Conservation (phyloP, 805 yeast species). For the Ogataea nakhonphanomensis region DNA sequence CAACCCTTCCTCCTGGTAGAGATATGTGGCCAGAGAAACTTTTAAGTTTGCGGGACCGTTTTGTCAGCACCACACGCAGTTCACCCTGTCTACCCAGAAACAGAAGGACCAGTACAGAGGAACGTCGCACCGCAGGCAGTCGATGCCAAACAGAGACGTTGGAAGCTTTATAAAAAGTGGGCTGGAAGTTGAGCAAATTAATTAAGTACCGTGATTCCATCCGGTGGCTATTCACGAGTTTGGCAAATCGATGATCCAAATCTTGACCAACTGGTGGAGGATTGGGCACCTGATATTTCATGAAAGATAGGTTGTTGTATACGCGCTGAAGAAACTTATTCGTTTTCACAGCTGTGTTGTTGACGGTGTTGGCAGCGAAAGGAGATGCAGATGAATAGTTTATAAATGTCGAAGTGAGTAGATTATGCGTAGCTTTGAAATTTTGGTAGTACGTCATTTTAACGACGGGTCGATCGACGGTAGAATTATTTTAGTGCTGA, state of each 20-base stretch:
- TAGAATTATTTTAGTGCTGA: not conserved
- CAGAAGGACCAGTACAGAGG: constrained; percentile 74
- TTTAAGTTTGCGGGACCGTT: constrained; percentile 64
- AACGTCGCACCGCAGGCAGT: constrained; percentile 64
- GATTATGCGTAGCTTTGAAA: constrained; percentile 20
- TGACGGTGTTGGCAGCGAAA: constrained; percentile 8
- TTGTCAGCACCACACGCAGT: constrained; percentile 72
- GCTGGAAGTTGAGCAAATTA: constrained; percentile 35
- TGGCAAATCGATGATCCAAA: constrained; percentile 9
- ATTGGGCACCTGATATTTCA: constrained; percentile 21
- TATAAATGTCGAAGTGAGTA: constrained; percentile 18
- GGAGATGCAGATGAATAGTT: constrained; percentile 18
- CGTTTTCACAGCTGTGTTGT: constrained; percentile 12
- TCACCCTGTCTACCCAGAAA: constrained; percentile 74
- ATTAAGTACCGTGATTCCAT: constrained; percentile 35
- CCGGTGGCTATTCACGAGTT: constrained; percentile 22
- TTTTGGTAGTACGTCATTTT: constrained; percentile 20
- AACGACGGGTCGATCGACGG: constrained; percentile 13
- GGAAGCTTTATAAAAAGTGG: constrained; percentile 33
- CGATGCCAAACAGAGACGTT: constrained; percentile 54
- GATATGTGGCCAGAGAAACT: constrained; percentile 89
- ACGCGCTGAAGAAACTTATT: constrained; percentile 16
- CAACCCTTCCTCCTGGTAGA: constrained; percentile 93
- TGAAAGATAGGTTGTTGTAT: constrained; percentile 18
- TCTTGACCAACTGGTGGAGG: constrained; percentile 20